Base-by-base conservation (phyloP, 2,329 filamentous ascomycete genomes). In the Cephalotrichum gorgonifer region DNA sequence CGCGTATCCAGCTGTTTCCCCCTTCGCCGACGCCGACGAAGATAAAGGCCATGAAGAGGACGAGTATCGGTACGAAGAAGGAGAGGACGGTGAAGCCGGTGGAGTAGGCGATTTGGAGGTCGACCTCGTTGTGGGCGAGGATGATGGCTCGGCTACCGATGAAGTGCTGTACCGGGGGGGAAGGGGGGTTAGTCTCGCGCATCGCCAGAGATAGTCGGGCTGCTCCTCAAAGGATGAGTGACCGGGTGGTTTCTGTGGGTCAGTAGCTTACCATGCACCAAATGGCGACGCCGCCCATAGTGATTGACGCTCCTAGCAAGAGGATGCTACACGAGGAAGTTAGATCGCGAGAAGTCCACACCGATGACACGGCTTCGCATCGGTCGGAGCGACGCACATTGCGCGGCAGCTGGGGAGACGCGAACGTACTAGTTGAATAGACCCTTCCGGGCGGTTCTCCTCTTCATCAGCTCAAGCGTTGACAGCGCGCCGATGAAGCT, bases 91-190 rank as follows among this genome's bases (percentile, higher is more conserved):
- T 93, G 61, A 82, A 86, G 25, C 77, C 76, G 49, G 78, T 69
- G 47, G 77, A 86, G 70, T 93, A 94, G 31, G 79, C 74, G 47
- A 93, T 82, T 54, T 91, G 86, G 11, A 88, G 69, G 31, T 77
- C 67, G 12, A 67, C 54, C 52, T 78, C 65, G 35, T 85, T 85
- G 54, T 81, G 55, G 35, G 75, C 83, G 17, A 95, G 74, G 25
- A 84, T 70, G 52, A 91, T 85, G 14, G 88, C 87, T 47, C 85
- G 76, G 61, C 93, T 91, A 22, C 87, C 88, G 55, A 93, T 84
- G 58, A 86, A 91, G 61, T 93, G 87, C 85, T 83, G 54, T n/a
- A n/a, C n/a, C n/a, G n/a, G n/a, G n/a, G 58, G 20, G 25, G 38
- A 25, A 22, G 22, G 27, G 6, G 33, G 35, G 35, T 39, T 20